Conservation (phyloP, 352 stramenopile genomes). For the Phytophthora hybrid region DNA sequence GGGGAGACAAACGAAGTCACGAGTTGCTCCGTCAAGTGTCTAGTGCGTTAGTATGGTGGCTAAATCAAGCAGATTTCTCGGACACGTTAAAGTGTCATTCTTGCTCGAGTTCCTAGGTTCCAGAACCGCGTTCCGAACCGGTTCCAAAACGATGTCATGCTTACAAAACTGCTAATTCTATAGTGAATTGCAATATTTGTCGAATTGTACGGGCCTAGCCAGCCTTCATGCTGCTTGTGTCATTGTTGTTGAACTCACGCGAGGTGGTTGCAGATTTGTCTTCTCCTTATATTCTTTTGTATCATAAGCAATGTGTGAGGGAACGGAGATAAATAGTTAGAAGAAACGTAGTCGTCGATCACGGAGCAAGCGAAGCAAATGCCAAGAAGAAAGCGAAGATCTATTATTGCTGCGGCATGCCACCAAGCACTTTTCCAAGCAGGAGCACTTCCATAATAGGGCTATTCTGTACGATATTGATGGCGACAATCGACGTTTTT, state of each 20-base stretch:
- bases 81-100: not conserved
- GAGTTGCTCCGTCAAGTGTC: conserved; percentile 13
- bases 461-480: conserved; percentile 95
- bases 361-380: conserved; percentile 19
- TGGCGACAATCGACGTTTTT: conserved; percentile 63
- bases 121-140: not conserved
- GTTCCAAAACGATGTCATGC: not conserved
- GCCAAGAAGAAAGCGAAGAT: conserved; percentile 13
- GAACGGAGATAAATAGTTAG: conserved; percentile 42
- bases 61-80: too few species aligned
- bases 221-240: not conserved
- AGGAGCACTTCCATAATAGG: conserved; percentile 91
- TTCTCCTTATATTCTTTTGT: conserved; percentile 63
- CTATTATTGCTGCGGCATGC: conserved; percentile 63
- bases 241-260: too few species aligned
- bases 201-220: conserved; percentile 47
- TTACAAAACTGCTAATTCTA: not conserved
- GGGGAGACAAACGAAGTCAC: conserved; percentile 3
- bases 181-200: not conserved
- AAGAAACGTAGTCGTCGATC: conserved; percentile 6
- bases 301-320: conserved; percentile 58
- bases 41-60: not conserved
- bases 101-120: not conserved
- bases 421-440: conserved; percentile 92
- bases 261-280: conserved; percentile 49